These are phyloP conservation scores for Hypericum androsaemum DNA, from an alignment of 345 rosid species.

Conservation along the genomic window DNA sequence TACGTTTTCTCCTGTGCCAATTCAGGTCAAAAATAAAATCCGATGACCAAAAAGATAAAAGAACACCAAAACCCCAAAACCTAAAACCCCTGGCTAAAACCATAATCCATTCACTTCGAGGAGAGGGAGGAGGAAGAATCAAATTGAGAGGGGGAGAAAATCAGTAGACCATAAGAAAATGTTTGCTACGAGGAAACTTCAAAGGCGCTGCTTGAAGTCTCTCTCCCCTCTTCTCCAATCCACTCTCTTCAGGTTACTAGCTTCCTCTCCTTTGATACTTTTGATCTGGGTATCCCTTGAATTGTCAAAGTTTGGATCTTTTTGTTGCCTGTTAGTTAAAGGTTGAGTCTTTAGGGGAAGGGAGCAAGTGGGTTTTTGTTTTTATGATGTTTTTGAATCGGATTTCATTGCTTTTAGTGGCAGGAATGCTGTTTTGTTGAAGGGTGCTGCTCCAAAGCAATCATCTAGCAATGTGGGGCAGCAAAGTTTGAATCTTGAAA, in stretches of 20 bases:
- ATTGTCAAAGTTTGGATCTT: background rate
- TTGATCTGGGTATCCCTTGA: background rate
- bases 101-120: too few relatives aligned
- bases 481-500: constrained; percentile 10
- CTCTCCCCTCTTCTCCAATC: constrained; percentile 42
- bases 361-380: background rate
- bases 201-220: constrained; percentile 29
- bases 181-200: constrained; percentile 53
- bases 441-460: constrained; percentile 16
- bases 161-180: too few relatives aligned
- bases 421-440: constrained; percentile 28
- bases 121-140: too few relatives aligned
- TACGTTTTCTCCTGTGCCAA: too few relatives aligned
- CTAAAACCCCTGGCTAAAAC: too few relatives aligned
- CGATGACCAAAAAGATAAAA: too few relatives aligned
- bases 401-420: constrained; percentile 2
- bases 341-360: too few relatives aligned
- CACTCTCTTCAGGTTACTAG: constrained; percentile 34
- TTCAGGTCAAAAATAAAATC: too few relatives aligned
- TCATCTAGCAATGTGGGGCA: constrained; percentile 11
- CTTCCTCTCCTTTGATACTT: too few relatives aligned
- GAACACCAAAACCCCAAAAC: too few relatives aligned
- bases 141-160: background rate
- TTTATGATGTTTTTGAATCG: background rate
- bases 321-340: background rate